A percentile compares a stretch with the other conserved stretches of the same genome.
Conservation (phyloP, 2,329 filamentous ascomycete genomes). For the Aspergillus japonicus region DNA sequence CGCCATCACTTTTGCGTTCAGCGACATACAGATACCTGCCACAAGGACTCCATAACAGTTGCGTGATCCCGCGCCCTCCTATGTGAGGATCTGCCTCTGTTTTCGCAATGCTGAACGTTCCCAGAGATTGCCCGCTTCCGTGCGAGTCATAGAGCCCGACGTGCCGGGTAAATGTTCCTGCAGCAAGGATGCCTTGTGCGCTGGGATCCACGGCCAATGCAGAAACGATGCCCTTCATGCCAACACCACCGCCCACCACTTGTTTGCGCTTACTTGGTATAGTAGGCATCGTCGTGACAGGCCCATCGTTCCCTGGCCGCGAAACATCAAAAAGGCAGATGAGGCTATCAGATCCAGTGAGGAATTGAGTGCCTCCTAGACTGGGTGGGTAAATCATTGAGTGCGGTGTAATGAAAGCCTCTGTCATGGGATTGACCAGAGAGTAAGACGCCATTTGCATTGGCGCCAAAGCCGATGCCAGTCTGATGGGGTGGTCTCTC, state of each 20-base stretch:
- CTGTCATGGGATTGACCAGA: conserved; percentile 54
- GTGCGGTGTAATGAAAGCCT: conserved; percentile 56
- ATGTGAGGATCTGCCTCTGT: conserved; percentile 40
- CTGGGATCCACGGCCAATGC: conserved; percentile 48
- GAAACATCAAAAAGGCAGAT: conserved; percentile 58
- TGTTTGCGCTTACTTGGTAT: conserved; percentile 51
- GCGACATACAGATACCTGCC: conserved; percentile 59
- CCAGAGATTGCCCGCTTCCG: conserved; percentile 50
- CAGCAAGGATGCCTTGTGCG: conserved; percentile 52
- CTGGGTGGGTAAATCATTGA: conserved; percentile 54
- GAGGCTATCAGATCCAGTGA: conserved; percentile 56
- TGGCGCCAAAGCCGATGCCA: conserved; percentile 56
- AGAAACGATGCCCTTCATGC: conserved; percentile 58
- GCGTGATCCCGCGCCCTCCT: conserved; percentile 55
- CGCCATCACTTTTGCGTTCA: conserved; percentile 56
- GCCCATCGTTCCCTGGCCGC: conserved; percentile 46
- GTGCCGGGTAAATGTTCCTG: conserved; percentile 57
- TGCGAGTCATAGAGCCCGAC: conserved; percentile 56
- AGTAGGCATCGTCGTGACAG: conserved; percentile 47
- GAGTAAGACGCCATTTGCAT: conserved; percentile 53
- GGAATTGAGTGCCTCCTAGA: conserved; percentile 50
- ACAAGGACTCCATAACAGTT: conserved; percentile 58
- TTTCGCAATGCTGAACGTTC: conserved; percentile 50
- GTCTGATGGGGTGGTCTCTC: conserved; percentile 55
- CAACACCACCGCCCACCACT: conserved; percentile 46